Evolutionary conservation across 2,329 filamentous ascomycete species (phyloP).

Genomic region (Penicillium digitatum): DNA sequence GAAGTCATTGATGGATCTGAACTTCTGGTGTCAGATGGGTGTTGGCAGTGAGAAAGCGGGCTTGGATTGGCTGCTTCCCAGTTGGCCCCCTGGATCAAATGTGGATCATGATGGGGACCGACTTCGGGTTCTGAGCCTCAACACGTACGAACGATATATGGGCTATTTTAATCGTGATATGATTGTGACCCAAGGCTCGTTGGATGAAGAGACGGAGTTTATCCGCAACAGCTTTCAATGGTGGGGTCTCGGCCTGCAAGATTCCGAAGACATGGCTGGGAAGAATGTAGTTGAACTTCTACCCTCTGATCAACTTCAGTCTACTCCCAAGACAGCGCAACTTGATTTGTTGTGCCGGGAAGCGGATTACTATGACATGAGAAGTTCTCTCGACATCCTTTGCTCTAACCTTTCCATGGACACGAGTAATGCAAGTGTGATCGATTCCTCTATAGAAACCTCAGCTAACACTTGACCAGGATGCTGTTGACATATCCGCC

Average conservation of each 20-base stretch:
- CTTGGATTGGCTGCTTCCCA: conserved; percentile 80
- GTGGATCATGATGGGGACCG: conserved; percentile 63
- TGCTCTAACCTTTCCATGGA: conserved; percentile 27
- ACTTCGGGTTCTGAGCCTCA: conserved; percentile 74
- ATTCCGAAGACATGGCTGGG: conserved; percentile 50
- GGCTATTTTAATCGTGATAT: conserved; percentile 67
- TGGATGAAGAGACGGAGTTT: conserved; percentile 58
- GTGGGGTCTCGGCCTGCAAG: conserved; percentile 62
- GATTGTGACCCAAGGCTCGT: conserved; percentile 35
- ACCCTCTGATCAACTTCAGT: not conserved
- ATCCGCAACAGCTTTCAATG: conserved; percentile 62
- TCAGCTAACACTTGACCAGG: conserved; percentile 36
- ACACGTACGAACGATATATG: conserved; percentile 74
- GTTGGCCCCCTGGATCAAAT: conserved; percentile 70
- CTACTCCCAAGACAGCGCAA: conserved; percentile 20
- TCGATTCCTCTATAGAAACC: not conserved
- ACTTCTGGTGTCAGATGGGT: conserved; percentile 96
- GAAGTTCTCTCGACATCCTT: conserved; percentile 38
- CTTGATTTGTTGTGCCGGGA: conserved; percentile 30
- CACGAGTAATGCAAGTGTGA: conserved; percentile 26
- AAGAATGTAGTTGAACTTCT: conserved; percentile 34
- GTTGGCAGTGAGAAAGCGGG: conserved; percentile 86
- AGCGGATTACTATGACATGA: conserved; percentile 32
- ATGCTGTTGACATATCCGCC: conserved; percentile 59
- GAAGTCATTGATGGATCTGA: conserved; percentile 74